Conservation (phyloP, 2,329 filamentous ascomycete genomes). For the Aspergillus pseudoviridinutans region DNA sequence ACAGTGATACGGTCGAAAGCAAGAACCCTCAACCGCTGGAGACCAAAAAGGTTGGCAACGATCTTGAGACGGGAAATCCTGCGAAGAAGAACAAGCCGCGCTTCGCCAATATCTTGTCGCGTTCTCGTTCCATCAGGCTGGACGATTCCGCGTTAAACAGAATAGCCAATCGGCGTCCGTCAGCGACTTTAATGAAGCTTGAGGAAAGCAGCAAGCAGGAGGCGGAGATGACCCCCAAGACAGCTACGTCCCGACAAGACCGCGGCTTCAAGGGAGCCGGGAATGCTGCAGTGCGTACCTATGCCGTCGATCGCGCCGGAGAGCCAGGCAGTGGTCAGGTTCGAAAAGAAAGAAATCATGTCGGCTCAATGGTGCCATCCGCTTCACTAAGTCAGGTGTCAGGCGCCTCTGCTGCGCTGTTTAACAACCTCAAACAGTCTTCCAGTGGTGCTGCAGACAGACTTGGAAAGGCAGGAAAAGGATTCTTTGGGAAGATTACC, state of each 20-base stretch:
- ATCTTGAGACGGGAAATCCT: conserved; percentile 23
- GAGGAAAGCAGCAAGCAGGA: conserved; percentile 33
- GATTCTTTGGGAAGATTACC: conserved; percentile 73
- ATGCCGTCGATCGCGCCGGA: conserved; percentile 64
- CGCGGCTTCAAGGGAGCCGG: conserved; percentile 66
- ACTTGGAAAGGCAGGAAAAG: conserved; percentile 69
- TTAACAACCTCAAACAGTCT: conserved; percentile 69
- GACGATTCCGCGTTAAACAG: conserved; percentile 38
- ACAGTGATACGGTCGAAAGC: conserved; percentile 15
- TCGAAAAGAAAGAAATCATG: conserved; percentile 31
- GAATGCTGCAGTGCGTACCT: conserved; percentile 60
- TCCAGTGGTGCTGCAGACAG: conserved; percentile 70
- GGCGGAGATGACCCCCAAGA: conserved; percentile 50
- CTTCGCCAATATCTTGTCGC: conserved; percentile 42
- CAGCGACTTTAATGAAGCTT: conserved; percentile 36
- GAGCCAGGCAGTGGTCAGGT: conserved; percentile 26
- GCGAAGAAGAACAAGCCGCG: conserved; percentile 43
- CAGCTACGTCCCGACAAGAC: conserved; percentile 64
- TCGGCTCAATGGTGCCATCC: conserved; percentile 40
- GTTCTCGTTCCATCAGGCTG: conserved; percentile 42
- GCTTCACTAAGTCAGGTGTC: conserved; percentile 47
- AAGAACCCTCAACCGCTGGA: conserved; percentile 20
- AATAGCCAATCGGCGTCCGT: conserved; percentile 33
- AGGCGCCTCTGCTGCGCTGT: conserved; percentile 59
- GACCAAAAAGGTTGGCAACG: conserved; percentile 24